Percentiles rank a stretch among this genome's conserved stretches.
phyloP scores from a whole-genome alignment of 2,329 filamentous ascomycete species.

The Falciphora oryzae region DNA sequence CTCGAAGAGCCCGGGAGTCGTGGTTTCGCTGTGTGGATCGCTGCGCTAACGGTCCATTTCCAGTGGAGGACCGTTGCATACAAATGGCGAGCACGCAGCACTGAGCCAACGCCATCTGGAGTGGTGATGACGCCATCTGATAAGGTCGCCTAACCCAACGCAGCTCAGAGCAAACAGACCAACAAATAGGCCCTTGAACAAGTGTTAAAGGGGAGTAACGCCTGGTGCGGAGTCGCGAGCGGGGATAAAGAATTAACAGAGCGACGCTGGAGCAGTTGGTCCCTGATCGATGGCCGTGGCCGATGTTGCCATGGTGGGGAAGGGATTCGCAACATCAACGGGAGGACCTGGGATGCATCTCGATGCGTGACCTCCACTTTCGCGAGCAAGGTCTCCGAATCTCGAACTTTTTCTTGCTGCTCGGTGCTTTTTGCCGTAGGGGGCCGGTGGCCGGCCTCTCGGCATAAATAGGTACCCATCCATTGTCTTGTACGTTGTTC shows the following conservation, averaged over 20 bases:
- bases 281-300: not conserved
- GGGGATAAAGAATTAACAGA: not conserved
- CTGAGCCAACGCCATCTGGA: not conserved
- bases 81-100: not conserved
- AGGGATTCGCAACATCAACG: not conserved
- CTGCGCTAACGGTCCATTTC: not conserved
- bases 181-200: not conserved
- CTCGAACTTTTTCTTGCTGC: not conserved
- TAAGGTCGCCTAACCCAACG: not conserved
- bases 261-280: not conserved
- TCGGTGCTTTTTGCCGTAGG: not conserved
- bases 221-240: too few species aligned
- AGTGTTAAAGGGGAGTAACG: not conserved
- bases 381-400: not conserved
- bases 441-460: too few species aligned
- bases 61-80: not conserved
- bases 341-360: too few species aligned
- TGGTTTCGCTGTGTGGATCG: not conserved
- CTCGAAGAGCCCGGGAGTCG: too few species aligned
- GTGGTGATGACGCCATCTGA: not conserved
- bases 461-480: not conserved
- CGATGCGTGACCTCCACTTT: not conserved
- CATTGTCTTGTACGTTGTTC: not conserved
- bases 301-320: not conserved
- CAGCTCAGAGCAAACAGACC: too few species aligned